Conservation (phyloP, 371 early-diverging fungal genomes). For the Dichotomocladium elegans region DNA sequence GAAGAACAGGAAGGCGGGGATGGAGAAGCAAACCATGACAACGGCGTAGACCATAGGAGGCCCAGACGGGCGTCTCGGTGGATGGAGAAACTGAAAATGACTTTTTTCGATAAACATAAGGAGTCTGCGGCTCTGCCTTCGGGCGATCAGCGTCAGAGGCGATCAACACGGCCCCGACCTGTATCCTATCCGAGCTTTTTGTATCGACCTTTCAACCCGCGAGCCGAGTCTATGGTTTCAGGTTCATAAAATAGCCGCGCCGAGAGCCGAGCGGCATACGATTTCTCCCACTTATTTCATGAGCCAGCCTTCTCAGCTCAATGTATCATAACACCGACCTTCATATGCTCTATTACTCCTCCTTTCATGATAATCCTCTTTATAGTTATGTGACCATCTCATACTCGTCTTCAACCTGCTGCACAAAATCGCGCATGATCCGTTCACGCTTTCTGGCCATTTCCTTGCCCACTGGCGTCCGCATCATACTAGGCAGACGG, state of each 20-base stretch:
- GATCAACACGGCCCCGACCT: constrained; percentile 22
- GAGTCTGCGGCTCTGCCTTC: constrained; percentile 6
- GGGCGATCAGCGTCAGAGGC: constrained; percentile 9
- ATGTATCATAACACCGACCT: no score
- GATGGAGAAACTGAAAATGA: constrained; percentile 36
- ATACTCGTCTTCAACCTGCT: constrained; percentile 48
- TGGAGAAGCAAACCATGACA: no score
- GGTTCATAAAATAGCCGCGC: no score
- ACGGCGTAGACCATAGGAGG: constrained; percentile 6
- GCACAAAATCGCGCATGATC: constrained; percentile 51
- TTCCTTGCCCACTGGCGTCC: constrained; percentile 46
- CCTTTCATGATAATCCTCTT: no score
- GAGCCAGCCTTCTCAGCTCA: no score
- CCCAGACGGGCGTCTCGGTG: constrained; percentile 12
- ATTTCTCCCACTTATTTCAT: no score
- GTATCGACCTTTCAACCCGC: constrained; percentile 9
- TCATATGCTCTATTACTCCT: no score
- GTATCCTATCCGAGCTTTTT: constrained; percentile 31
- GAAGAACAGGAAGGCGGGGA: no score
- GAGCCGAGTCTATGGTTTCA: no score
- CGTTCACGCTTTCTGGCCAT: constrained; percentile 53
- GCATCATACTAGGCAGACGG: constrained; percentile 54
- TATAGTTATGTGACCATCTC: constrained; percentile 9
- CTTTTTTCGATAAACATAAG: constrained; percentile 39
- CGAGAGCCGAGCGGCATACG: no score